Conservation (phyloP, 2,329 filamentous ascomycete genomes). For the Aspergillus sp. region DNA sequence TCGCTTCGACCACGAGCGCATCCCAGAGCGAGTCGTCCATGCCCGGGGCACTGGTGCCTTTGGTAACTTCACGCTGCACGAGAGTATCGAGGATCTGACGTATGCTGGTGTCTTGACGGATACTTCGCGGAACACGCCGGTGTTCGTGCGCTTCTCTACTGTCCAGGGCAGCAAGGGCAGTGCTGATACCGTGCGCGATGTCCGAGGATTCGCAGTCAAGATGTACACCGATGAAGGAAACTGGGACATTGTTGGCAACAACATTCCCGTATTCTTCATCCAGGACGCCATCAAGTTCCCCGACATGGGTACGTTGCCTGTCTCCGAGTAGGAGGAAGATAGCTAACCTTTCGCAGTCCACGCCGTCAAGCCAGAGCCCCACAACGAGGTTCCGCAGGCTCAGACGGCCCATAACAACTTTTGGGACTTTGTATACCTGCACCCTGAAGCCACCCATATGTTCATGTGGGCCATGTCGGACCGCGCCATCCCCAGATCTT, state of each 20-base stretch:
- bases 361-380: slow-evolving; percentile 41
- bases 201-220: slow-evolving; percentile 75
- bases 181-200: slow-evolving; percentile 80
- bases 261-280: slow-evolving; percentile 44
- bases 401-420: slow-evolving; percentile 54
- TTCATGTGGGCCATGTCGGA: slow-evolving; percentile 35
- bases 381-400: slow-evolving; percentile 52
- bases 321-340: neutral
- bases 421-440: slow-evolving; percentile 39
- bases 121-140: slow-evolving; percentile 62
- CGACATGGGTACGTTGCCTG: slow-evolving; percentile 25
- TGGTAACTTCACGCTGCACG: slow-evolving; percentile 65
- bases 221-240: slow-evolving; percentile 78
- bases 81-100: slow-evolving; percentile 64
- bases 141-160: slow-evolving; percentile 76
- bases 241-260: slow-evolving; percentile 53
- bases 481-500: slow-evolving; percentile 36
- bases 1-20: slow-evolving; percentile 74
- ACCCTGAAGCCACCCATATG: slow-evolving; percentile 35
- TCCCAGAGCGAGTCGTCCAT: slow-evolving; percentile 68
- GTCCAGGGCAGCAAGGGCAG: slow-evolving; percentile 73
- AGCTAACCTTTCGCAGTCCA: slow-evolving; percentile 24
- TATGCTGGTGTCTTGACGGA: slow-evolving; percentile 66
- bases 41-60: slow-evolving; percentile 65
- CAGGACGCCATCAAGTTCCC: slow-evolving; percentile 44